Conservation (phyloP, 2,329 filamentous ascomycete genomes). For the Pezicula neosporulosa region DNA sequence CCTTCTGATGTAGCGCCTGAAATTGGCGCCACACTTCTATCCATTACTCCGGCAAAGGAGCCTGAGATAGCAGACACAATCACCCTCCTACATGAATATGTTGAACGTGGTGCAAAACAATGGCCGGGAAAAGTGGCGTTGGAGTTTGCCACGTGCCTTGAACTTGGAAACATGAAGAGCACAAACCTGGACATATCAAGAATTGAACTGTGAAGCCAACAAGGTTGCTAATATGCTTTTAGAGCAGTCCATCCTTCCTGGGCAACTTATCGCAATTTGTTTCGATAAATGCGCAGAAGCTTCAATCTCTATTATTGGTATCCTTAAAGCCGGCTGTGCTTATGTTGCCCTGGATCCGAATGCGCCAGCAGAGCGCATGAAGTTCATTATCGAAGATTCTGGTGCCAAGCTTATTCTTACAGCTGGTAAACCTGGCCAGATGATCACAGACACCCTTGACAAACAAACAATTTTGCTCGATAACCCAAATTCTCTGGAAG, state of each 20-base stretch:
- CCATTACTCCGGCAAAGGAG: constrained; percentile 61
- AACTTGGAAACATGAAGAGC: constrained; percentile 40
- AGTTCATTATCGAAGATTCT: constrained; percentile 54
- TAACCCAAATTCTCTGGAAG: constrained; percentile 15
- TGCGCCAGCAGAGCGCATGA: constrained; percentile 29
- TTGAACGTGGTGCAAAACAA: constrained; percentile 58
- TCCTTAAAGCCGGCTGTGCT: constrained; percentile 32
- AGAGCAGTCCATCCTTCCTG: constrained; percentile 43
- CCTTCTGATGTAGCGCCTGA: constrained; percentile 19
- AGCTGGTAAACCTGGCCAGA: constrained; percentile 38
- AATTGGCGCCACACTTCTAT: constrained; percentile 46
- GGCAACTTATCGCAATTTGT: constrained; percentile 40
- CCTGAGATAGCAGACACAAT: constrained; percentile 52
- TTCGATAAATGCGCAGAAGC: constrained; percentile 35
- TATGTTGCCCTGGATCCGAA: constrained; percentile 37
- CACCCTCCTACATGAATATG: constrained; percentile 70
- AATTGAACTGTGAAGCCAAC: constrained; percentile 70
- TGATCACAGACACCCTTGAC: constrained; percentile 28
- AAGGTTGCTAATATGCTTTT: constrained; percentile 65
- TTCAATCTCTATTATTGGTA: constrained; percentile 31
- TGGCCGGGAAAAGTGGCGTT: constrained; percentile 64
- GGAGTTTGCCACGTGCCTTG: constrained; percentile 66
- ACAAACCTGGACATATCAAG: constrained; percentile 67
- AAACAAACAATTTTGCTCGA: constrained; percentile 20
- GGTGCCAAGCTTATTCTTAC: constrained; percentile 60